phyloP scores from a whole-genome alignment of 2,329 filamentous ascomycete genomes.

The Sporothrix variecibatus region DNA sequence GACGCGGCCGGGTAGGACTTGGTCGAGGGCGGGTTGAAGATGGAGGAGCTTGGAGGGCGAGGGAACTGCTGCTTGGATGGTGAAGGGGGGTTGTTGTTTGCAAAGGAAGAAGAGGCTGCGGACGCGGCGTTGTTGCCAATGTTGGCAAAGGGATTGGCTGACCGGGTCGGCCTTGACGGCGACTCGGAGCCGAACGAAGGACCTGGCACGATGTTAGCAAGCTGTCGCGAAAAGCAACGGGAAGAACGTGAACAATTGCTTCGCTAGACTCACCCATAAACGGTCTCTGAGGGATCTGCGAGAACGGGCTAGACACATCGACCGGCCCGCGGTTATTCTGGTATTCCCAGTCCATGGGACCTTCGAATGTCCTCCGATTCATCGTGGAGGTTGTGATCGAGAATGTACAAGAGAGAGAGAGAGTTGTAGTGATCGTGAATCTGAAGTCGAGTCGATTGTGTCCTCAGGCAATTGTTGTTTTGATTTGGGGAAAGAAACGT shows the following conservation, averaged over 20 bases:
- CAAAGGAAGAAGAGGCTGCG: not conserved
- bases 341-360: constrained; percentile 69
- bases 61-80: constrained; percentile 40
- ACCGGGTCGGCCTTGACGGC: constrained; percentile 32
- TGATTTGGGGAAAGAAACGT: not conserved
- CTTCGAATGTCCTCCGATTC: constrained; percentile 57
- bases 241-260: not conserved
- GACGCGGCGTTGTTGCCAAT: not conserved
- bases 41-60: constrained; percentile 45
- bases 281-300: constrained; percentile 50
- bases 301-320: constrained; percentile 64
- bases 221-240: not conserved
- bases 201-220: constrained; percentile 23
- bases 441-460: not conserved
- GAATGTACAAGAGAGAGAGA: not conserved
- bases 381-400: constrained; percentile 29
- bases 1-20: constrained; percentile 51
- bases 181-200: constrained; percentile 34
- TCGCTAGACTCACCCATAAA: constrained; percentile 45
- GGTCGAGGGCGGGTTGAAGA: constrained; percentile 49
- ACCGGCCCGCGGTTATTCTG: constrained; percentile 57
- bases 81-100: constrained; percentile 28
- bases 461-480: constrained; percentile 9
- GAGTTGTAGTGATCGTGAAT: not conserved
- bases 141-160: constrained; percentile 35